Conservation (phyloP, 2,329 filamentous ascomycete species). For the Aurifilum marmelostoma region DNA sequence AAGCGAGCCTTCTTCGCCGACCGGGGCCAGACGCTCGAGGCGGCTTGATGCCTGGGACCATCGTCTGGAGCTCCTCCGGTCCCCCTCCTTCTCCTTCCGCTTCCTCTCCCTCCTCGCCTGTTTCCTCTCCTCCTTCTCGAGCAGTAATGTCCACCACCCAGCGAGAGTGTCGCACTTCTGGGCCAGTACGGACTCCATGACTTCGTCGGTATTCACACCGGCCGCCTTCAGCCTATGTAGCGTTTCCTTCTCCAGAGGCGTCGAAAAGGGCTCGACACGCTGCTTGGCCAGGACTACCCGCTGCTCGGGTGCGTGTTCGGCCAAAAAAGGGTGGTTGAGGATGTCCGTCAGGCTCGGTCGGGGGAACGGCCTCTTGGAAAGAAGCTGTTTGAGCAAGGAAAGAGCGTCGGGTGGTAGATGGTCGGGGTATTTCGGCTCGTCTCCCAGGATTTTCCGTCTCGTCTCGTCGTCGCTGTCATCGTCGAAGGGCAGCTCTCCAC, state of each 20-base stretch:
- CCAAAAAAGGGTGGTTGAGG: slow-evolving; percentile 82
- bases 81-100: slow-evolving; percentile 80
- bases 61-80: slow-evolving; percentile 77
- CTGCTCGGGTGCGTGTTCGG: slow-evolving; percentile 84
- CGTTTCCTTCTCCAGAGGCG: slow-evolving; percentile 85
- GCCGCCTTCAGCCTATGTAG: slow-evolving; percentile 90
- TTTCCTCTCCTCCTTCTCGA: slow-evolving; percentile 94
- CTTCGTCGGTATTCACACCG: slow-evolving; percentile 89
- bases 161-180: slow-evolving; percentile 88
- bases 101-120: slow-evolving; percentile 77
- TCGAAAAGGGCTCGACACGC: slow-evolving; percentile 81
- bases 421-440: slow-evolving; percentile 85
- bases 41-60: slow-evolving; percentile 89
- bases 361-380: slow-evolving; percentile 87
- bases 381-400: slow-evolving; percentile 74
- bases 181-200: slow-evolving; percentile 90
- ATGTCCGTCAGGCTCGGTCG: slow-evolving; percentile 84
- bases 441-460: slow-evolving; percentile 79
- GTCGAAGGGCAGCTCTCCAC: slow-evolving; percentile 89
- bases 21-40: slow-evolving; percentile 78
- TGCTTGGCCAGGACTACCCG: slow-evolving; percentile 85
- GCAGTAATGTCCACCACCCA: slow-evolving; percentile 93
- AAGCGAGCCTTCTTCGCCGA: slow-evolving; percentile 73
- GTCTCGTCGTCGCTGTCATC: slow-evolving; percentile 92
- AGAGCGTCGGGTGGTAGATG: slow-evolving; percentile 78